Evolutionary conservation across 768 basidiomycete genomes (phyloP), one percentile per base, ranked within the genome.

Genomic region (Lactarius sanguifluus): DNA sequence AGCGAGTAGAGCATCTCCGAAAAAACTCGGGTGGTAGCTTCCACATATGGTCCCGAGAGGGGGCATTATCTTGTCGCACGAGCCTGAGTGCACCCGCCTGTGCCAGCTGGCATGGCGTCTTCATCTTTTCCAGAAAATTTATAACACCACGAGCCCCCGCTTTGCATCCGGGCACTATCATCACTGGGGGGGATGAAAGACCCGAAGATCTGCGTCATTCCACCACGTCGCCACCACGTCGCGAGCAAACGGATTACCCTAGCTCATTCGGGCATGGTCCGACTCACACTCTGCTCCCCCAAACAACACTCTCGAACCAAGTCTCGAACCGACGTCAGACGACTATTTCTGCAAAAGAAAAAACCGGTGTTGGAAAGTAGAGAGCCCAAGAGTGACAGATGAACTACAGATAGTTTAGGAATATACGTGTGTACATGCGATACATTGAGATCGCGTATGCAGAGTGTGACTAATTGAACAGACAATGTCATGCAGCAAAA

Each of bases 1-100:
- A 67, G 63, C 58, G 70, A 69, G 32, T 67, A 69, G 60, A 52
- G 36, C 12, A 18, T 62, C 58, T 15, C 45, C 38, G 9, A 8
- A 62, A 59, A 45, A 55, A 6, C 36, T 34, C 47, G 20, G 30
- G 10, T 50, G 38, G 34, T 18, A 5, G 25, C 41, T 13, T 2
- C 32, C 34, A 36, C 56, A 20, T 20, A 25, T 15, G 23, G 12
- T n/a, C 12, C 23, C 23, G 43, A 45, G 43, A 10, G 20, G 40
- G 16, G 8, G 43, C 10, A 45, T 50, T 52, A 52, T 52, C 13
- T 25, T 52, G 50, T 52, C 25, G 5, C 13, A 25, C 23, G 47
- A 50, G 47, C 47, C 47, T n/a, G n/a, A n/a, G n/a, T n/a, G n/a
- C 6, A 41, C 16, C 45, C 50, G 50, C 50, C 25, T 15, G 25